These are phyloP conservation scores for Pelargonium myrrhifolium DNA, from an alignment of 441 rosid species.

Conservation along the genomic window DNA sequence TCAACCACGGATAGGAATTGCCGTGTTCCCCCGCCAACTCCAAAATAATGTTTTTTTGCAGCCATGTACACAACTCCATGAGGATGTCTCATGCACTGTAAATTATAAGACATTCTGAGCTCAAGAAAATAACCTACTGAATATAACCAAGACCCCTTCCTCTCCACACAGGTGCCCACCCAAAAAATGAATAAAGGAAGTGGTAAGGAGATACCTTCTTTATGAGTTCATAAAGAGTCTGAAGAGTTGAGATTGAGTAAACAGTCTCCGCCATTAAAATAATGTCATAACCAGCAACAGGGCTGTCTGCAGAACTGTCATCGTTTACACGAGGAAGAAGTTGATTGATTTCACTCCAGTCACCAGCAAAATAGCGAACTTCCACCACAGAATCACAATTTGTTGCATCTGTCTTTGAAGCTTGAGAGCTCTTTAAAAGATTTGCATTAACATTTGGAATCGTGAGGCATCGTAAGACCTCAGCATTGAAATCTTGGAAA, in stretches of 20 bases:
- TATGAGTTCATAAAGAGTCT: slow-evolving; percentile 55
- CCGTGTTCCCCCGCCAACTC: slow-evolving; percentile 91
- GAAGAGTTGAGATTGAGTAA: slow-evolving; percentile 61
- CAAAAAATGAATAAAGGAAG: background rate
- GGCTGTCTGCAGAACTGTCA: slow-evolving; percentile 23
- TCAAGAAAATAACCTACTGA: background rate
- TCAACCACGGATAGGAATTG: slow-evolving; percentile 70
- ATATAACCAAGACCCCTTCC: background rate
- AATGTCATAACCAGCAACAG: slow-evolving; percentile 54
- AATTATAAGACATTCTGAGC: slow-evolving; percentile 14
- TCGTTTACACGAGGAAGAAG: slow-evolving; percentile 44
- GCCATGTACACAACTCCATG: slow-evolving; percentile 73
- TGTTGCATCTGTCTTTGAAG: slow-evolving; percentile 18
- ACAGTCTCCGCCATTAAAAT: slow-evolving; percentile 91
- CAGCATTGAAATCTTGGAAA: slow-evolving; percentile 89
- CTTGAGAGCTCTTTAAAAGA: slow-evolving; percentile 24
- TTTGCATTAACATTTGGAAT: slow-evolving; percentile 67
- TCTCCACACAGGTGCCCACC: background rate
- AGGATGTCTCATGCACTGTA: slow-evolving; percentile 53
- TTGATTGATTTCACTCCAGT: slow-evolving; percentile 70
- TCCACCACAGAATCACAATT: slow-evolving; percentile 21
- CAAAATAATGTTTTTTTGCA: slow-evolving; percentile 89
- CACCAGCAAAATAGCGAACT: slow-evolving; percentile 72
- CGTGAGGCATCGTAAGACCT: slow-evolving; percentile 74
- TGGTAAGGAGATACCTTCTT: slow-evolving; percentile 46